Evolutionary conservation across 306 rosid genomes (phyloP), one percentile per base, ranked within the genome.

Genomic region (Herpetospermum pedunculosum): DNA sequence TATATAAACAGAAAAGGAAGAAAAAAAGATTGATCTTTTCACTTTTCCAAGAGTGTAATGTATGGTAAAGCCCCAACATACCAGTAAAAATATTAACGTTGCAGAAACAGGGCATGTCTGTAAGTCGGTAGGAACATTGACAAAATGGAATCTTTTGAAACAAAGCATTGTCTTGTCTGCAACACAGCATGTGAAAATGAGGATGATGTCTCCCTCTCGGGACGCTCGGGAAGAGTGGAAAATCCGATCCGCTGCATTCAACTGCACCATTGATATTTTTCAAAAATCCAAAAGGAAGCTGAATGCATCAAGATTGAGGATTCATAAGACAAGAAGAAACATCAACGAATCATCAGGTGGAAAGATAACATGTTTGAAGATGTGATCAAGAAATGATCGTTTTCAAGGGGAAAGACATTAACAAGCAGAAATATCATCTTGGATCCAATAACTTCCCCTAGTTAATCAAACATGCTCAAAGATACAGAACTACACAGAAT

Each of bases 101-200:
- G 37, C 0, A 0, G 37, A 28, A 58, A 68, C 54, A 68, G 41
- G 73, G 52, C 3, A 41, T 3, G 23, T 26, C 37, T 6, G 11
- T 12, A 41, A 11, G 73, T 23, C 25, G 25, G 73, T 68, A 21
- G 71, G 38, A 68, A 26, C 12, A 6, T 43, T 43, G 37, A 43
- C 37, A 68, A 25, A 41, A 23, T 68, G 73, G 38, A 68, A 68
- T 68, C 73, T 68, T 11, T 40, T 65, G 13, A 32, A 60, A 60
- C 44, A 1, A 11, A 4, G 18, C 62, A 57, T 23, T 23, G 2
- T 11, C 35, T 26, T 13, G 40, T 13, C 67, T 30, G 9, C 8
- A 28, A 29, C 35, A 23, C 46, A 63, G 47, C 70, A 41, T 12
- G 46, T 67, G 49, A 35, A 23, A 23, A 41, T 41, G 47, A 23